Percentiles rank a stretch among this genome's conserved stretches.
Evolutionary conservation across 73 alveolate genomes (phyloP).

Genomic region (Paramecium caudatum): DNA sequence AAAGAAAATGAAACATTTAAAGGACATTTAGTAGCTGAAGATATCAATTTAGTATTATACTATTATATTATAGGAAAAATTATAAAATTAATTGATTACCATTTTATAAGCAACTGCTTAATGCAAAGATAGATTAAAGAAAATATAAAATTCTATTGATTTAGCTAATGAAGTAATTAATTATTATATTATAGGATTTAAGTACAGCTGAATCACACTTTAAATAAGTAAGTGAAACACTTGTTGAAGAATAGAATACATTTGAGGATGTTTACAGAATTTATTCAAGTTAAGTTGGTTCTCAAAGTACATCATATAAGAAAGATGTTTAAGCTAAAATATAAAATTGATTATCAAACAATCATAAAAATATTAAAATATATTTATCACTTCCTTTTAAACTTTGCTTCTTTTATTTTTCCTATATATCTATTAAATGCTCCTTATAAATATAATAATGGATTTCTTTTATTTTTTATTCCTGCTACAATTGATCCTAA

Average conservation of each 20-base stretch:
- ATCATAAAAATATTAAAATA: background rate
- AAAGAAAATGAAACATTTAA: slow-evolving; percentile 58
- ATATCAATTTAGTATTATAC: background rate
- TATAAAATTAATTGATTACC: slow-evolving; percentile 49
- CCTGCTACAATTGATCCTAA: slow-evolving; percentile 48
- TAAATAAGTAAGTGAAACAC: slow-evolving; percentile 29
- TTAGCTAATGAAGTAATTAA: slow-evolving; percentile 45
- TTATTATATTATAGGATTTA: slow-evolving; percentile 17
- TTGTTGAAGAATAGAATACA: slow-evolving; percentile 24
- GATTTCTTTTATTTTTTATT: background rate
- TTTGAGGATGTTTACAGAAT: slow-evolving; percentile 69
- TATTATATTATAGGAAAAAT: slow-evolving; percentile 19
- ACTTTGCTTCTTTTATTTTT: background rate
- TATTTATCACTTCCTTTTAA: background rate
- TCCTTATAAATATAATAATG: background rate
- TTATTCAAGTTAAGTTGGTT: slow-evolving; percentile 57
- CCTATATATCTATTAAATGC: slow-evolving; percentile 4
- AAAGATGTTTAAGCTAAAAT: slow-evolving; percentile 52
- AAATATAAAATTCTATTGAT: slow-evolving; percentile 54
- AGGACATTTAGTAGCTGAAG: slow-evolving; percentile 62
- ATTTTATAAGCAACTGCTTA: slow-evolving; percentile 68
- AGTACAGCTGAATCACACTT: slow-evolving; percentile 5
- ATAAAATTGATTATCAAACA: slow-evolving; percentile 7
- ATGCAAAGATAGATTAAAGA: slow-evolving; percentile 54
- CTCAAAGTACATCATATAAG: slow-evolving; percentile 43